Base-by-base conservation (phyloP, 805 yeast species). In the Cyberlindnera xylosilytica region DNA sequence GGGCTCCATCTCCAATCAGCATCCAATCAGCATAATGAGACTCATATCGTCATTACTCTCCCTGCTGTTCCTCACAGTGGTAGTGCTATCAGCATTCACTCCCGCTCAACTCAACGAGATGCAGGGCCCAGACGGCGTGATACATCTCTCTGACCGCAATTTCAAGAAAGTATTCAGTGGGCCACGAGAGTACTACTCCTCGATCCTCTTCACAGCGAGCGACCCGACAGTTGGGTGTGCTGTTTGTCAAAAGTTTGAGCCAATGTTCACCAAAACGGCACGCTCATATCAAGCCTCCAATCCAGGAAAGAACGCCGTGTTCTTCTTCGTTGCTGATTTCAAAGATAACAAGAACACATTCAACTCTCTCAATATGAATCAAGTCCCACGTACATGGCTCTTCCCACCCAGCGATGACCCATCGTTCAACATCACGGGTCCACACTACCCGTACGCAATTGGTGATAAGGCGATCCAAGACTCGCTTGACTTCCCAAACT, bases 371-470 rank as follows among this genome's bases (percentile, higher is more conserved):
- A 58, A 64, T 3, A 54, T 84, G 42, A 61, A 61, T 3, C 64
- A 76, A 2, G 77, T 82, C 3, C 93, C 95, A 1, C 81, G 78
- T 45, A 50, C 82, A n/a, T 78, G 88, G 79, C 64, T 83, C 2
- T 71, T 76, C 42, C 88, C 89, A 4, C 83, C 79, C 4, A 54
- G 61, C 20, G 37, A 56, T 6, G 51, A 50, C 3, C 41, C 20
- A 32, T 31, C 49, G 19, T 63, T 58, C 24, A 55, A 54, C 36
- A 62, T 56, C 9, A 42, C 45, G 2, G 52, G 60, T 17, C 63
- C 62, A 48, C 65, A 64, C 65, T 52, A 72, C 68, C 50, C 64
- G 44, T 57, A 68, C 60, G 27, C 47, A 48, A 24, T 60, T 49
- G 45, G 63, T 49, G 51, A 63, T 46, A 50, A 47, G 11, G 48